Evolutionary conservation across 768 basidiomycete genomes (phyloP).

Genomic region (Mycena leptocephala): DNA sequence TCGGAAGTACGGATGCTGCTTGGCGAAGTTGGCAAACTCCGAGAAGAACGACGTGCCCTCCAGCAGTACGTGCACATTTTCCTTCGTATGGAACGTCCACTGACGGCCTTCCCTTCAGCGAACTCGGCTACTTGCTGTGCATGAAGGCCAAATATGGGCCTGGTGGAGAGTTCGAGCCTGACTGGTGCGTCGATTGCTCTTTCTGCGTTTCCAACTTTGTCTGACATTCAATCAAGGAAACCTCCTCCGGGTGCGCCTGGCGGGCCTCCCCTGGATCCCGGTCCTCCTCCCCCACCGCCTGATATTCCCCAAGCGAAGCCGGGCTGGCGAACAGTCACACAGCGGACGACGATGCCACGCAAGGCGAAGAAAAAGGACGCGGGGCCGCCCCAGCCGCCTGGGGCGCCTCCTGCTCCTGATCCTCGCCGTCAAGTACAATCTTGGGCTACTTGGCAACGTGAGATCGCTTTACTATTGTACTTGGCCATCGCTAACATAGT

Average conservation of each 20-base stretch:
- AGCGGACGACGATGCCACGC: constrained; percentile 49
- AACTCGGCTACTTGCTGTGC: constrained; percentile 80
- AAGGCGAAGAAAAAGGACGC: constrained; percentile 66
- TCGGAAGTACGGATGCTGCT: constrained; percentile 89
- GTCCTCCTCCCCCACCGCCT: constrained; percentile 53
- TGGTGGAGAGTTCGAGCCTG: constrained; percentile 89
- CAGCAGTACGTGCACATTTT: constrained; percentile 76
- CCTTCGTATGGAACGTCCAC: not conserved
- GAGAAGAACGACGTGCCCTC: constrained; percentile 83
- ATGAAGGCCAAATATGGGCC: constrained; percentile 85
- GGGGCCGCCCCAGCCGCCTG: constrained; percentile 45
- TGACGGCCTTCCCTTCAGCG: constrained; percentile 57
- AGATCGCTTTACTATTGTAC: not conserved
- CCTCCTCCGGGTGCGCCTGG: constrained; percentile 63
- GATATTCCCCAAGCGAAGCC: constrained; percentile 65
- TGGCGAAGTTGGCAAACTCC: constrained; percentile 86
- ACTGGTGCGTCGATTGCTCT: constrained; percentile 68
- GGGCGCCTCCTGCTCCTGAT: constrained; percentile 53
- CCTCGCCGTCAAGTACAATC: constrained; percentile 64
- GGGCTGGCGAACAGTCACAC: constrained; percentile 73
- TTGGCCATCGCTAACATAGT: not conserved
- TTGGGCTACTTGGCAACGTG: constrained; percentile 81
- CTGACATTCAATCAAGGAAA: constrained; percentile 51
- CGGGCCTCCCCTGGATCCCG: constrained; percentile 61
- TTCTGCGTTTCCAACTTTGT: not conserved